Conservation (phyloP, 2,329 filamentous ascomycete genomes). For the Pyrenophora teres region DNA sequence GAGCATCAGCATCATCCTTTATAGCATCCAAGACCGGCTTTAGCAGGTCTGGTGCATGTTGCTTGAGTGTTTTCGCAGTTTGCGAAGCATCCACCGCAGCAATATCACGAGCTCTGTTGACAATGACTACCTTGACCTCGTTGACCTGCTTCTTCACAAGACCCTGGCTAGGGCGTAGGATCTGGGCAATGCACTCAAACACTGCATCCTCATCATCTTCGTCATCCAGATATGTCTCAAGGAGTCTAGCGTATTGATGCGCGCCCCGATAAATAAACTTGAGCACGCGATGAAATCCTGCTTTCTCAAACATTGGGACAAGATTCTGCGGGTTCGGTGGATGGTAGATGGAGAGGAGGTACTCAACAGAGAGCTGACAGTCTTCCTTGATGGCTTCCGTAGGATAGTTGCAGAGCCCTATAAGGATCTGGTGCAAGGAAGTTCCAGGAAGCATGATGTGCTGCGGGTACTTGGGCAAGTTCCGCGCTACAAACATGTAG, state of each 20-base stretch:
- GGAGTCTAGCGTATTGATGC: slow-evolving; percentile 75
- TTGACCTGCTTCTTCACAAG: slow-evolving; percentile 71
- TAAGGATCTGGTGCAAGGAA: slow-evolving; percentile 77
- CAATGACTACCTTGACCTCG: slow-evolving; percentile 71
- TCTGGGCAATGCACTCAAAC: slow-evolving; percentile 79
- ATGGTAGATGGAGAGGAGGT: slow-evolving; percentile 89
- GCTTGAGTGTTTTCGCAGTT: slow-evolving; percentile 68
- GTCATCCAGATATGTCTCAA: slow-evolving; percentile 86
- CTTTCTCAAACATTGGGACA: slow-evolving; percentile 76
- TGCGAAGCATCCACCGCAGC: slow-evolving; percentile 68
- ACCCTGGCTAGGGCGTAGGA: slow-evolving; percentile 67
- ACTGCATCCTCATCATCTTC: slow-evolving; percentile 72
- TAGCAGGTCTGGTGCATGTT: slow-evolving; percentile 68
- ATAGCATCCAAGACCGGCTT: slow-evolving; percentile 67
- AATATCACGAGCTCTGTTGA: slow-evolving; percentile 67
- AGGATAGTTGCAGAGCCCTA: slow-evolving; percentile 83
- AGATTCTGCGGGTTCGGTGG: slow-evolving; percentile 78
- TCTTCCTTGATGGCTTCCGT: slow-evolving; percentile 82
- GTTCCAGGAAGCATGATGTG: slow-evolving; percentile 90
- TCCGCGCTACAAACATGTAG: slow-evolving; percentile 97
- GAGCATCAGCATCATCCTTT: slow-evolving; percentile 64
- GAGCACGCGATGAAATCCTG: slow-evolving; percentile 86
- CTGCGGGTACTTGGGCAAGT: slow-evolving; percentile 94
- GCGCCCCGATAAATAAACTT: slow-evolving; percentile 86
- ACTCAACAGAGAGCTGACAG: slow-evolving; percentile 95